Conservation (phyloP, 352 stramenopile genomes). For the Thalassiosira mediterranea region DNA sequence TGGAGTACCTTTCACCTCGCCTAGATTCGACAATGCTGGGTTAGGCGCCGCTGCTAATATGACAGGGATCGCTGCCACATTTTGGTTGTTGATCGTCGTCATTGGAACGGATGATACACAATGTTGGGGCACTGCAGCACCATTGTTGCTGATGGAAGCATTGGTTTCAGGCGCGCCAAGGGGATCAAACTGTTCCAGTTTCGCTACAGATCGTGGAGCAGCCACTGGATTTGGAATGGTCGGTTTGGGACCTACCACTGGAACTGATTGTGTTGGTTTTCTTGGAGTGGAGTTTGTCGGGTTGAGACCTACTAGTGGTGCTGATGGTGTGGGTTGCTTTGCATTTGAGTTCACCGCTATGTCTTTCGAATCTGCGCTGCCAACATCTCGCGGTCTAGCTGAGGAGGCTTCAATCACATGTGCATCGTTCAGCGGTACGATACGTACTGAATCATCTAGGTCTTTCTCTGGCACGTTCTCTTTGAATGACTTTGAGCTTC, state of each 20-base stretch:
- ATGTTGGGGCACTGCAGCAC: constrained; percentile 5
- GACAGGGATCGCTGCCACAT: constrained; percentile 14
- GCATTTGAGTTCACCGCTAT: neutral
- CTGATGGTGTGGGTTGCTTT: constrained; percentile 1
- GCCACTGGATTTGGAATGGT: too few relatives aligned
- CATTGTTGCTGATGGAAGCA: neutral
- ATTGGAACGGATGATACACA: neutral
- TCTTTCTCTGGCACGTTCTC: too few relatives aligned
- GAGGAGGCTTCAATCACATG: too few relatives aligned
- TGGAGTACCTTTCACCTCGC: neutral
- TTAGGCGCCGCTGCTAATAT: constrained; percentile 13
- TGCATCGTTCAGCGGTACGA: too few relatives aligned
- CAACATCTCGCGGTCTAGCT: too few relatives aligned
- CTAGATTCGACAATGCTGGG: neutral
- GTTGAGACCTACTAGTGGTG: constrained; percentile 1
- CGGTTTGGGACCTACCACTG: too few relatives aligned
- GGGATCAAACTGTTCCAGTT: constrained; percentile 25
- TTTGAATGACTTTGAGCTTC: too few relatives aligned
- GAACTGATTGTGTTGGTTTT: neutral
- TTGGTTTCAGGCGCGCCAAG: constrained; percentile 1
- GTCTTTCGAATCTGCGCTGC: neutral
- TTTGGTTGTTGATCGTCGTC: constrained; percentile 8
- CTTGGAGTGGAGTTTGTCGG: neutral
- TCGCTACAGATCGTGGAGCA: neutral
- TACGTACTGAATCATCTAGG: too few relatives aligned